Evolutionary conservation across 2,329 filamentous ascomycete species (phyloP).

Genomic region (Didymella keratinophila): DNA sequence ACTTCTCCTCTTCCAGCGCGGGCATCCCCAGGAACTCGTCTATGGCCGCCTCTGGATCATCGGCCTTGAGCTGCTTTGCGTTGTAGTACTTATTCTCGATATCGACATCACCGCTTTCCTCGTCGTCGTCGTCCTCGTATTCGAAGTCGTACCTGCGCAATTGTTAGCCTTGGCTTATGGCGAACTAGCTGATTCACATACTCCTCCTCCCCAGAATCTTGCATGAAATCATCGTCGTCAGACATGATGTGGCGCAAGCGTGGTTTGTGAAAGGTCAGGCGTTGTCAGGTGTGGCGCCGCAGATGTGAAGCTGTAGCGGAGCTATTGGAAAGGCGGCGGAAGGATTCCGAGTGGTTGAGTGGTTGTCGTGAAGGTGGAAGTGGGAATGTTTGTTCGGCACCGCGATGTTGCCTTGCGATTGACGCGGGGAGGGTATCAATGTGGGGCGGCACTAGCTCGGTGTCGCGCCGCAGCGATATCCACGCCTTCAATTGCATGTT

Average conservation of each 20-base stretch:
- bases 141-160: slow-evolving; percentile 84
- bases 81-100: slow-evolving; percentile 99
- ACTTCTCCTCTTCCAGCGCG: slow-evolving; percentile 84
- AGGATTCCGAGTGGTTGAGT: not conserved
- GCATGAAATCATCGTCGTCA: slow-evolving; percentile 91
- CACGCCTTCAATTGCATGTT: not conserved
- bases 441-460: slow-evolving; percentile 16
- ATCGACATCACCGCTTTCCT: slow-evolving; percentile 86
- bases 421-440: not conserved
- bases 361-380: slow-evolving; percentile 17
- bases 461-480: slow-evolving; percentile 11
- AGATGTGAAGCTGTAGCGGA: slow-evolving; percentile 8
- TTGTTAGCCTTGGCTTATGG: not conserved
- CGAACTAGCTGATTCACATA: slow-evolving; percentile 53
- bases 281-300: not conserved
- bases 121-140: slow-evolving; percentile 92
- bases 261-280: not conserved
- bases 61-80: slow-evolving; percentile 92
- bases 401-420: slow-evolving; percentile 30
- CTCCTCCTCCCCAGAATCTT: slow-evolving; percentile 88
- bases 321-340: not conserved
- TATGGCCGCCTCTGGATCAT: slow-evolving; percentile 87
- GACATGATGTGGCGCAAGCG: slow-evolving; percentile 65
- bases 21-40: slow-evolving; percentile 92
- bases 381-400: slow-evolving; percentile 26